These are phyloP conservation scores for Cercospora nicotianae DNA, from an alignment of 2,329 filamentous ascomycete genomes.

Conservation along the genomic window DNA sequence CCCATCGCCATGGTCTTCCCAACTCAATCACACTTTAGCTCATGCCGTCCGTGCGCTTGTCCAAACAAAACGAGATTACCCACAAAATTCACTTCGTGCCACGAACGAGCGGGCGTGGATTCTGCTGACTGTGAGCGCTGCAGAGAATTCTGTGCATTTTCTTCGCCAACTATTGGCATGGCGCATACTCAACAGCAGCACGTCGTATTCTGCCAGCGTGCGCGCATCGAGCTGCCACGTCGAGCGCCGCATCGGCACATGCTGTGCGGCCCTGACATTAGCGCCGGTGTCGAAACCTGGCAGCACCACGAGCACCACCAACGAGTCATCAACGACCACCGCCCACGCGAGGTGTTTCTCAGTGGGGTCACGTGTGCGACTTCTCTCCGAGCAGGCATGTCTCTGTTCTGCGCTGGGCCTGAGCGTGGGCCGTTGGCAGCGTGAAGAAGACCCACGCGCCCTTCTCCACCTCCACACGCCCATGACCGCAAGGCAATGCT, in stretches of 20 bases:
- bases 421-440: background rate
- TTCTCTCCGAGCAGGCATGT: background rate
- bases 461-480: background rate
- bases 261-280: constrained; percentile 9
- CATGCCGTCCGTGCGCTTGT: constrained; percentile 1
- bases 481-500: constrained; percentile 4
- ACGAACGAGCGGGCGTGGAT: constrained; percentile 6
- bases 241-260: background rate
- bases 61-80: constrained; percentile 7
- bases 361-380: background rate
- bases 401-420: background rate
- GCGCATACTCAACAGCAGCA: constrained; percentile 10
- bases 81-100: constrained; percentile 1
- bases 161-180: constrained; percentile 7
- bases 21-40: constrained; percentile 17
- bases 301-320: background rate
- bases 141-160: background rate
- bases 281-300: background rate
- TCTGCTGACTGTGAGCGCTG: background rate
- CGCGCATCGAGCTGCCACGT: background rate
- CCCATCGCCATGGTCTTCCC: background rate
- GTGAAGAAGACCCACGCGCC: background rate
- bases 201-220: background rate
- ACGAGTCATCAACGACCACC: background rate
- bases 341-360: background rate